Evolutionary conservation across 169 alveolate species (phyloP).

Genomic region (Plasmodium gaboni): DNA sequence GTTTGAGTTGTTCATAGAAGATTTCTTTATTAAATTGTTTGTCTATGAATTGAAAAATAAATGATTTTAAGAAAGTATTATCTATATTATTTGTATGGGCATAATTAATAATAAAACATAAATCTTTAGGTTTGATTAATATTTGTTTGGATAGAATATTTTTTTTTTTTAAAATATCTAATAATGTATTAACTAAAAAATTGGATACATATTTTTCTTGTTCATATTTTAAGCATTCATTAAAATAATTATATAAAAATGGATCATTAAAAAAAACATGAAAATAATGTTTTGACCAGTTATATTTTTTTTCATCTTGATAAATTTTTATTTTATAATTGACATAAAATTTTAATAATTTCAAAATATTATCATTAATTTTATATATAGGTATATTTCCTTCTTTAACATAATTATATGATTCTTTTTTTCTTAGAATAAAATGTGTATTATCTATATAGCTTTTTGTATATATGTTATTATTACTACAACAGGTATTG

Average conservation of each 20-base stretch:
- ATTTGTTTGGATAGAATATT: constrained; percentile 57
- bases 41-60: constrained; percentile 31
- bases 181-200: constrained; percentile 61
- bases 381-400: constrained; percentile 63
- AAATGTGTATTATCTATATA: constrained; percentile 61
- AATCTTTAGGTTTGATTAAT: constrained; percentile 54
- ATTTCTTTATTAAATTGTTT: constrained; percentile 34
- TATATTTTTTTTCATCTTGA: constrained; percentile 67
- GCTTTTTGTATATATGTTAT: constrained; percentile 59
- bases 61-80: constrained; percentile 22
- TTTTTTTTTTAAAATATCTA: constrained; percentile 66
- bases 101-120: constrained; percentile 61
- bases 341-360: constrained; percentile 64
- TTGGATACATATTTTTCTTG: constrained; percentile 64
- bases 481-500: neutral
- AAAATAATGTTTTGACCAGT: constrained; percentile 71
- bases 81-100: constrained; percentile 37
- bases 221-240: constrained; percentile 61
- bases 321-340: constrained; percentile 75
- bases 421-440: constrained; percentile 57
- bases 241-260: constrained; percentile 69
- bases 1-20: constrained; percentile 15
- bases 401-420: constrained; percentile 63
- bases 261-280: constrained; percentile 73
- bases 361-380: constrained; percentile 22